Conservation (phyloP, 345 rosid species). For the Trapa incisa region DNA sequence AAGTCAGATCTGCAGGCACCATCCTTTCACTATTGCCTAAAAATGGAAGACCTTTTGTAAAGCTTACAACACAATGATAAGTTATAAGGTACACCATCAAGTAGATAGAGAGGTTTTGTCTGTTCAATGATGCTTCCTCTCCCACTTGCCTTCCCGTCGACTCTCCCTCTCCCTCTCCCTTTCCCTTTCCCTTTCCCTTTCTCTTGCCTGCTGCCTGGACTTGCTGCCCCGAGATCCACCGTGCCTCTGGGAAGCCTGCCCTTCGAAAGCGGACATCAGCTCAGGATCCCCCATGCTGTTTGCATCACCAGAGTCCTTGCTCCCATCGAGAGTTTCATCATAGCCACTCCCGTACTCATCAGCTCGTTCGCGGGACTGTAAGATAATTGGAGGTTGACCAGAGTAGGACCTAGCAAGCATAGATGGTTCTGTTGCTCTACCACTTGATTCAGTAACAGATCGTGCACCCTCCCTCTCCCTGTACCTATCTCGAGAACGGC, state of each 20-base stretch:
- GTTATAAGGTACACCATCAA: no score
- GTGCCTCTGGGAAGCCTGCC: slow-evolving; percentile 47
- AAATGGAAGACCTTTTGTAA: not conserved
- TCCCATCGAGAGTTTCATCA: slow-evolving; percentile 62
- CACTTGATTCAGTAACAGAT: slow-evolving; percentile 34
- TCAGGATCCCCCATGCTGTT: slow-evolving; percentile 67
- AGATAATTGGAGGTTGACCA: slow-evolving; percentile 60
- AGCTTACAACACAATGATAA: not conserved
- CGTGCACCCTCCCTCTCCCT: slow-evolving; percentile 75
- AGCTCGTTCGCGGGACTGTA: slow-evolving; percentile 58
- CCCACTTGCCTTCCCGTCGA: slow-evolving; percentile 80
- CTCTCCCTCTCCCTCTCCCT: slow-evolving; percentile 64
- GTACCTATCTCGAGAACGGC: slow-evolving; percentile 54
- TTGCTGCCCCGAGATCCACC: slow-evolving; percentile 52
- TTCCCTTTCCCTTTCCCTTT: slow-evolving; percentile 58
- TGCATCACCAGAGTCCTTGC: slow-evolving; percentile 69
- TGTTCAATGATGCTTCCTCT: slow-evolving; percentile 38
- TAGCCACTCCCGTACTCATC: slow-evolving; percentile 59
- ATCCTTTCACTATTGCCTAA: not conserved
- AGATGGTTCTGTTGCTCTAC: slow-evolving; percentile 24
- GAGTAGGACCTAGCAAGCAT: slow-evolving; percentile 22
- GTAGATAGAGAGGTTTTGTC: not conserved
- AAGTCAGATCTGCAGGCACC: not conserved
- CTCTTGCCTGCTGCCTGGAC: slow-evolving; percentile 42
- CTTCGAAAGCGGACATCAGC: slow-evolving; percentile 43